Percentiles rank a stretch among this genome's conserved stretches.
Conservation (phyloP, 495 filamentous ascomycete genomes). For the Podospora didyma region DNA sequence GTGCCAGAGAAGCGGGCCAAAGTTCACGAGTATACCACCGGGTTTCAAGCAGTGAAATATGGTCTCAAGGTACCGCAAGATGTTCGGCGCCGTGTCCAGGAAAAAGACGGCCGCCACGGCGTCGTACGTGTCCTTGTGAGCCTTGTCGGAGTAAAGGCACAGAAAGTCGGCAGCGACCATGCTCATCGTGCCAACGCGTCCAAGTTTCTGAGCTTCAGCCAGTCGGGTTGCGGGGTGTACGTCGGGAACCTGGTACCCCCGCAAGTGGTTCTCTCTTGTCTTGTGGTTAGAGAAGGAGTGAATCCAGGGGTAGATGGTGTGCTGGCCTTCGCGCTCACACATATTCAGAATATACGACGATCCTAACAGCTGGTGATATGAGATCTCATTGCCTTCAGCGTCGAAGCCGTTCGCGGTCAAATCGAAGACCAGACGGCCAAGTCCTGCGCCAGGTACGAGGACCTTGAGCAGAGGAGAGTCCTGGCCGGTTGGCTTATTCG, state of each 20-base stretch:
- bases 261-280: conserved; percentile 66
- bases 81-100: conserved; percentile 91
- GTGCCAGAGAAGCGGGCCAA: conserved; percentile 90
- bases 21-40: conserved; percentile 80
- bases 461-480: conserved; percentile 52
- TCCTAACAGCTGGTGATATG: conserved; percentile 86
- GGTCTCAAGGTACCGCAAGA: conserved; percentile 82
- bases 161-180: conserved; percentile 87
- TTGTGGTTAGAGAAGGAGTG: conserved; percentile 76
- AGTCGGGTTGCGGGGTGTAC: conserved; percentile 63
- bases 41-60: conserved; percentile 72
- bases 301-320: conserved; percentile 77
- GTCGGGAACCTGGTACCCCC: conserved; percentile 68
- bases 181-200: conserved; percentile 60
- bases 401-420: conserved; percentile 69
- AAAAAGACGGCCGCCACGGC: conserved; percentile 90
- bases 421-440: conserved; percentile 85
- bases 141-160: conserved; percentile 61
- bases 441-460: conserved; percentile 83
- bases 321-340: conserved; percentile 37
- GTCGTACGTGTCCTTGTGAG: conserved; percentile 61
- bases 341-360: conserved; percentile 81
- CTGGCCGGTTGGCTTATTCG: conserved; percentile 33
- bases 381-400: conserved; percentile 91
- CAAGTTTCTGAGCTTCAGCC: conserved; percentile 11